Evolutionary conservation across 768 basidiomycete genomes (phyloP), one percentile per base, ranked within the genome.

Genomic region (Podaxis mareebaensis): DNA sequence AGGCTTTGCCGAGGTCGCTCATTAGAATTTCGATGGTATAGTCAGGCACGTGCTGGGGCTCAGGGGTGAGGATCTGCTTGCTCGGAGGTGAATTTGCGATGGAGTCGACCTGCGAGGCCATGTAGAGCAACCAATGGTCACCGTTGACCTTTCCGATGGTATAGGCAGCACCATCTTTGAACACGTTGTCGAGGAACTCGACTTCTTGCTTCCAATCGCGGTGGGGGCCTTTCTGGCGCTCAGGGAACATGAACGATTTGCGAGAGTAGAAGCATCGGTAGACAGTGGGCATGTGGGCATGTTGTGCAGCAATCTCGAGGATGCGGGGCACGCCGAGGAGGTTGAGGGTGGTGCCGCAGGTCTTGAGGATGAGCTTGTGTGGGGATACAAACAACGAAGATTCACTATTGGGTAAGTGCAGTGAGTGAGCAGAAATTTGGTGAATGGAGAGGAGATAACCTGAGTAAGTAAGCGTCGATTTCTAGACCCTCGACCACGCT

Each of bases 241-340:
- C 97, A 7, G 97, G 97, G 76, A 98, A 99, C 92, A 99, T 98
- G 85, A 99, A 99, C 6, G 92, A 91, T 77, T 99, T 99, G 68
- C 96, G 89, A 46, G 95, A 97, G 79, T 99, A 99, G 81, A 99
- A 99, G 76, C 92, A 95, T 65, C 94, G 87, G 75, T 94, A 86
- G 36, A 98, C 93, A 38, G 83, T 81, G 26, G 79, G 79, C 64
- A 94, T 76, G 55, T 83, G 81, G 11, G 89, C 91, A 42, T 90
- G 78, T 6, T 81, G 78, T 39, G 85, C 81, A 1, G 97, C 97
- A 71, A 99, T 96, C 70, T 95, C 89, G 64, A 99, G 91, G 70
- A 99, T 96, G 63, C 94, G 87, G 22, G 95, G 93, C 56, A 99
- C 83, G 12, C 97, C 97, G 66, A 96, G 84, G 54, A 99, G 90